These are phyloP conservation scores for Talaromyces sp. DNA, from an alignment of 2,329 filamentous ascomycete species.

Conservation along the genomic window DNA sequence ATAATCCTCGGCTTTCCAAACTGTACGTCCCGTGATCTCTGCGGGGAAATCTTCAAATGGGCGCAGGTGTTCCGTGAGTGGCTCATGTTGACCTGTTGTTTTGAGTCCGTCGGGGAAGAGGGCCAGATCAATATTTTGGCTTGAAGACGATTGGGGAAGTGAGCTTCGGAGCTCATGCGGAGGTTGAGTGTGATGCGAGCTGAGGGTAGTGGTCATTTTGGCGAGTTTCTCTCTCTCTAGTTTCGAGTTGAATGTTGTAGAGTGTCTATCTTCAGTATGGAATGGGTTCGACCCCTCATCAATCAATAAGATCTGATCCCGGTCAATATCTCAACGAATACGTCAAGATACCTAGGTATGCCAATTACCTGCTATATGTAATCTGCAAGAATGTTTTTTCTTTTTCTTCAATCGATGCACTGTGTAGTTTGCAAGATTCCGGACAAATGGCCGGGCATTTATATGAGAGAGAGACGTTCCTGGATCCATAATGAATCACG, in stretches of 20 bases:
- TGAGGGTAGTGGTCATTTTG: background rate
- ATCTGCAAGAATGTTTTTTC: no score
- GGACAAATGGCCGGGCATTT: background rate
- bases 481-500: background rate
- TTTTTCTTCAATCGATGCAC: background rate
- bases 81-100: slow-evolving; percentile 67
- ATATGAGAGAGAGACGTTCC: background rate
- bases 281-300: background rate
- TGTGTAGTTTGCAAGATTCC: background rate
- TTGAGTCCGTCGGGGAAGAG: slow-evolving; percentile 62
- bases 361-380: no score
- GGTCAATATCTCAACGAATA: background rate
- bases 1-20: slow-evolving; percentile 66
- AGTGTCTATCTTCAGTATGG: background rate
- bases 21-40: slow-evolving; percentile 64
- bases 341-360: no score
- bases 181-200: background rate
- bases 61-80: slow-evolving; percentile 59
- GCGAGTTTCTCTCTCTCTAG: no score
- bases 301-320: background rate
- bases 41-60: slow-evolving; percentile 67
- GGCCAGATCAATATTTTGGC: slow-evolving; percentile 30
- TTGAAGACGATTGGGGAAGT: background rate
- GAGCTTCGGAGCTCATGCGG: background rate
- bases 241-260: background rate